Evolutionary conservation across 768 basidiomycete species (phyloP).

Genomic region (Ephemerocybe angulata): DNA sequence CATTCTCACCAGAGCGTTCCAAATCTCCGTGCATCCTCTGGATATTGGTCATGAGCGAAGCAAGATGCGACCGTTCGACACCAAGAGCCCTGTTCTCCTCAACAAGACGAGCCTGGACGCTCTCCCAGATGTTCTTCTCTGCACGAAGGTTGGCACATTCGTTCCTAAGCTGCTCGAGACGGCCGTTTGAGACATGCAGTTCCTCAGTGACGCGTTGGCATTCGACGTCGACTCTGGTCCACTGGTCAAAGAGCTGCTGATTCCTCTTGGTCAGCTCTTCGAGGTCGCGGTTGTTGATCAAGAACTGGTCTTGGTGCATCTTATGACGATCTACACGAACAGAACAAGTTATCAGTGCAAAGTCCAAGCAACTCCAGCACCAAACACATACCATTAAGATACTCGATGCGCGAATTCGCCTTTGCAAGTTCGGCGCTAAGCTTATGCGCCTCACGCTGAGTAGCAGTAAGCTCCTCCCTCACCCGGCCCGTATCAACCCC

Average conservation of each 20-base stretch:
- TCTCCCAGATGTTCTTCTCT: constrained; percentile 94
- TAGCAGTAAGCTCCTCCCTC: constrained; percentile 61
- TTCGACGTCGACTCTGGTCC: constrained; percentile 72
- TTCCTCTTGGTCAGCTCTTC: constrained; percentile 67
- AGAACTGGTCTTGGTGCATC: constrained; percentile 66
- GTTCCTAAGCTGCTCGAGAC: constrained; percentile 74
- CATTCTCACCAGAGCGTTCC: constrained; percentile 79
- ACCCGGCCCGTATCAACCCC: constrained; percentile 69
- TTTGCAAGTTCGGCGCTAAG: constrained; percentile 71
- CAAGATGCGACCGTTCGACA: constrained; percentile 78
- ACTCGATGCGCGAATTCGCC: constrained; percentile 78
- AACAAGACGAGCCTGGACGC: constrained; percentile 72
- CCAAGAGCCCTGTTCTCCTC: constrained; percentile 82
- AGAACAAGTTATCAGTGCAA: no score
- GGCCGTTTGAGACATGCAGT: constrained; percentile 51
- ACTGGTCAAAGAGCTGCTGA: constrained; percentile 68
- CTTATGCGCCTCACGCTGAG: constrained; percentile 67
- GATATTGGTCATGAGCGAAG: constrained; percentile 85
- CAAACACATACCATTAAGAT: constrained; percentile 58
- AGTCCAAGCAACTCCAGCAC: no score
- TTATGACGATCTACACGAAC: constrained; percentile 69
- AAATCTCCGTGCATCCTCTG: constrained; percentile 89
- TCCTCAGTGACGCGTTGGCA: constrained; percentile 68
- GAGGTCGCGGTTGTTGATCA: constrained; percentile 59
- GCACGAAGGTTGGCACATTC: constrained; percentile 86